Evolutionary conservation across 805 yeast species (phyloP), one percentile per base, ranked within the genome.

Genomic region (Lipomyces yamanashiensis): DNA sequence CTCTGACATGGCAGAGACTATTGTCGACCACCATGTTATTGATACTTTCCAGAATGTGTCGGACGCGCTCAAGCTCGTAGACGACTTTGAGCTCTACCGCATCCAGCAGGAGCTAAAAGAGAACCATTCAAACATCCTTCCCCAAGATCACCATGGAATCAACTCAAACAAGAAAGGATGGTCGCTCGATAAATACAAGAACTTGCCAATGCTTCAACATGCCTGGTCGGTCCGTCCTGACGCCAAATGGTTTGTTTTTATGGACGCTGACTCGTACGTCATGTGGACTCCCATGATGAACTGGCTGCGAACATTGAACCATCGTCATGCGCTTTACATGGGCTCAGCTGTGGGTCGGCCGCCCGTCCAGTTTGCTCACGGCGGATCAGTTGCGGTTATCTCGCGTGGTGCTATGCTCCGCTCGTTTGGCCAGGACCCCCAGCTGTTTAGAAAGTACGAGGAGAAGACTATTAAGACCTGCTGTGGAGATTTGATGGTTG

Each of bases 401-500:
- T 74, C 78, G 15, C 70, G 72, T 0, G 75, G 73, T 2, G 75
- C 78, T 5, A 69, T 76, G 74, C 67, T 70, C 28, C 59, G 59
- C 23, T 66, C 75, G 21, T 70, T 74, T 48, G 76, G 71, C 34
- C 59, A 53, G 7, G 61, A 67, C 41, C 57, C 74, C 8, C 69
- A 68, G 39, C 49, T 58, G 47, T 37, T 5, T 13, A 67, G 58
- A 7, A 58, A 68, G 41, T 72, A 64, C 44, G 73, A 72, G 7
- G 58, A 59, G 6, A 41, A 50, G 1, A 58, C 54, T 2, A 60
- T 64, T 17, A 33, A 40, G 39, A 37, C 51, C 41, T 76, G 78
- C 71, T 76, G 78, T 55, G 80, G 80, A 12, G 80, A 77, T 56
- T 68, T 69, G 23, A 68, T 76, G 67, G 70, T 76, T 9, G 76